Evolutionary conservation across 2,329 filamentous ascomycete genomes (phyloP).

Genomic region (Aureobasidium sp.): DNA sequence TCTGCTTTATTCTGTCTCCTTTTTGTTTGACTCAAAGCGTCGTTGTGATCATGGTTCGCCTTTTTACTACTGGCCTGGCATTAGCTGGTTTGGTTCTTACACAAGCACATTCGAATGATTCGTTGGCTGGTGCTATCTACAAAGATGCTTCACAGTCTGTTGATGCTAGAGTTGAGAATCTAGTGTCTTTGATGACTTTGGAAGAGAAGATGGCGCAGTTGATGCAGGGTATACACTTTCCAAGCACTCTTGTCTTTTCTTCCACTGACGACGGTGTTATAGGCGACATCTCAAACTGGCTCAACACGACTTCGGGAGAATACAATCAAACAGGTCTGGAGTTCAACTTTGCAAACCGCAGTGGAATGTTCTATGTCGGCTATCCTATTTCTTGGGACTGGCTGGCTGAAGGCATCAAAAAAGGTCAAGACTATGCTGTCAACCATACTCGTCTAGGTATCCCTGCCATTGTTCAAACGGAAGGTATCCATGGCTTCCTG

Average conservation of each 20-base stretch:
- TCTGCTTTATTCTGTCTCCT: not conserved
- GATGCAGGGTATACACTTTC: constrained; percentile 41
- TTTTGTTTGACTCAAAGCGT: not conserved
- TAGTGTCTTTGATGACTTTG: constrained; percentile 77
- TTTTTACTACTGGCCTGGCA: not conserved
- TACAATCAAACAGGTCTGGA: constrained; percentile 74
- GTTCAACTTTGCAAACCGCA: constrained; percentile 70
- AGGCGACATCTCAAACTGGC: constrained; percentile 76
- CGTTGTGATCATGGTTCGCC: constrained; percentile 7
- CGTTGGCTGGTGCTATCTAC: constrained; percentile 56
- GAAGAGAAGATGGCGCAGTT: constrained; percentile 77
- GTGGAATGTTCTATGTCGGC: constrained; percentile 78
- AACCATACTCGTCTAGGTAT: constrained; percentile 75
- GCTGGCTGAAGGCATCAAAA: constrained; percentile 68
- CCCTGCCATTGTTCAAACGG: constrained; percentile 76
- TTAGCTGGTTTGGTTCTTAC: constrained; percentile 7
- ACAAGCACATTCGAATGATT: constrained; percentile 23
- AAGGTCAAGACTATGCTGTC: constrained; percentile 73
- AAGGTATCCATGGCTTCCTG: constrained; percentile 79
- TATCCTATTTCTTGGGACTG: constrained; percentile 70
- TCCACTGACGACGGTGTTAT: not conserved
- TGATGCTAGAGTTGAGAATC: constrained; percentile 71
- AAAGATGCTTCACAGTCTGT: constrained; percentile 69
- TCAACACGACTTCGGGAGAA: constrained; percentile 71
- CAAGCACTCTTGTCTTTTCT: too few species aligned